These are phyloP conservation scores for Cladosporium austrohemisphaericum DNA, from an alignment of 2,329 filamentous ascomycete genomes.

Conservation along the genomic window DNA sequence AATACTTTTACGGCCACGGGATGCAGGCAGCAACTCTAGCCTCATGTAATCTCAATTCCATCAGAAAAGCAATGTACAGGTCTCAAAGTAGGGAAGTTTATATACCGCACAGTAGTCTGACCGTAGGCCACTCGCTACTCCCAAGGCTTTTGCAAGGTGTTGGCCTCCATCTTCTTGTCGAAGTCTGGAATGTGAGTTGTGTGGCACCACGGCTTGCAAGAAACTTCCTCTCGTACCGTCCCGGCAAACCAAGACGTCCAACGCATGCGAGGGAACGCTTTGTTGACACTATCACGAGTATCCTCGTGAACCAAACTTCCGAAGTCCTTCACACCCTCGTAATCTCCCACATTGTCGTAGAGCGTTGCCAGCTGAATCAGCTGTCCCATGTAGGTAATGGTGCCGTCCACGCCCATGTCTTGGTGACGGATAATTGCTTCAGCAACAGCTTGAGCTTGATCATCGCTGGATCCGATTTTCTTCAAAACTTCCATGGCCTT, in stretches of 20 bases:
- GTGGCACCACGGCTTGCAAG: constrained; percentile 1
- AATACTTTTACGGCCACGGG: too few relatives aligned
- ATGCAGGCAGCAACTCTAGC: too few relatives aligned
- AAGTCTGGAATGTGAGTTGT: background rate
- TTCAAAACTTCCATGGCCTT: too few relatives aligned
- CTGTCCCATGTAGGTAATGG: background rate
- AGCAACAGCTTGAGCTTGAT: too few relatives aligned
- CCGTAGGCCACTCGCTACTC: background rate
- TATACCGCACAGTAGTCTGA: background rate
- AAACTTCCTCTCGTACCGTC: background rate
- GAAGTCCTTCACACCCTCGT: background rate
- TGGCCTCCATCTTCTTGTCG: background rate
- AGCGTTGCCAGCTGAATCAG: background rate
- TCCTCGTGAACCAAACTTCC: background rate
- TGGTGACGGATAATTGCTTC: too few relatives aligned
- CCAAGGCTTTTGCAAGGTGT: background rate
- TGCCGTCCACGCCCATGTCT: background rate
- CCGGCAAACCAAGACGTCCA: background rate
- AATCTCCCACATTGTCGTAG: background rate
- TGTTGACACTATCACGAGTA: background rate
- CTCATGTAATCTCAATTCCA: too few relatives aligned
- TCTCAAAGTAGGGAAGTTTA: background rate
- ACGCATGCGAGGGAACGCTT: background rate
- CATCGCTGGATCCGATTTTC: too few relatives aligned
- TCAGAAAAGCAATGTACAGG: too few relatives aligned